Conservation (phyloP, 108 stramenopile genomes). For the Nannochloropsis granulata region DNA sequence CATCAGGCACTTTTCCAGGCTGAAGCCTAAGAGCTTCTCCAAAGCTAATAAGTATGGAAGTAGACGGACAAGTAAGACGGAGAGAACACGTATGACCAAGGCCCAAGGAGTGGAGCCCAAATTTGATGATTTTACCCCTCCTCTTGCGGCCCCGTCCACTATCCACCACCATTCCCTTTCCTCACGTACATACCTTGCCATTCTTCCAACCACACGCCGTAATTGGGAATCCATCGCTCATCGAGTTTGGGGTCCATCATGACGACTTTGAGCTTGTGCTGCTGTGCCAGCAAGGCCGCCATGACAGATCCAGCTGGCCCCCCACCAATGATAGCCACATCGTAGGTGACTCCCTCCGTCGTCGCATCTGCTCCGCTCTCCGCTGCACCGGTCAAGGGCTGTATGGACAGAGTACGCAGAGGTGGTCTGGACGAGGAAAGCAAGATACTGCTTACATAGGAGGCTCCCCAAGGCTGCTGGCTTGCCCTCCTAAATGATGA, state of each 20-base stretch:
- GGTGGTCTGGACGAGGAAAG: no score
- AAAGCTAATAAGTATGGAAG: not conserved
- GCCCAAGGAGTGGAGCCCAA: no score
- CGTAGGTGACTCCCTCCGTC: slow-evolving; percentile 1
- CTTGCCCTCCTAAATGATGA: no score
- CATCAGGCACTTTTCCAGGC: slow-evolving; percentile 48
- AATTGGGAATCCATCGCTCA: slow-evolving; percentile 62
- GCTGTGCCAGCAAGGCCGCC: slow-evolving; percentile 31
- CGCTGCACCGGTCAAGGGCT: no score
- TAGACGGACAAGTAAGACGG: not conserved
- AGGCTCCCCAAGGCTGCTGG: no score
- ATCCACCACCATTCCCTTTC: no score
- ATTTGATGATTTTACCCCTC: no score
- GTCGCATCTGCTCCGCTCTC: not conserved
- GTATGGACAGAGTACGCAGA: no score
- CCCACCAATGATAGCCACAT: slow-evolving; percentile 22
- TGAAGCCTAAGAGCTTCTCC: slow-evolving; percentile 1
- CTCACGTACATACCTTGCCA: slow-evolving; percentile 52
- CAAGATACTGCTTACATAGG: no score
- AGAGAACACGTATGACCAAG: no score
- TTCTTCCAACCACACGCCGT: slow-evolving; percentile 86
- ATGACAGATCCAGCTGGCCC: slow-evolving; percentile 29
- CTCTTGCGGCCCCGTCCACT: no score
- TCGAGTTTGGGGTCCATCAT: slow-evolving; percentile 63
- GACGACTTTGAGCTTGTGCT: slow-evolving; percentile 47